Evolutionary conservation across 495 filamentous ascomycete species (phyloP), one percentile per base, ranked within the genome.

Genomic region (Penicillium bovifimosum): DNA sequence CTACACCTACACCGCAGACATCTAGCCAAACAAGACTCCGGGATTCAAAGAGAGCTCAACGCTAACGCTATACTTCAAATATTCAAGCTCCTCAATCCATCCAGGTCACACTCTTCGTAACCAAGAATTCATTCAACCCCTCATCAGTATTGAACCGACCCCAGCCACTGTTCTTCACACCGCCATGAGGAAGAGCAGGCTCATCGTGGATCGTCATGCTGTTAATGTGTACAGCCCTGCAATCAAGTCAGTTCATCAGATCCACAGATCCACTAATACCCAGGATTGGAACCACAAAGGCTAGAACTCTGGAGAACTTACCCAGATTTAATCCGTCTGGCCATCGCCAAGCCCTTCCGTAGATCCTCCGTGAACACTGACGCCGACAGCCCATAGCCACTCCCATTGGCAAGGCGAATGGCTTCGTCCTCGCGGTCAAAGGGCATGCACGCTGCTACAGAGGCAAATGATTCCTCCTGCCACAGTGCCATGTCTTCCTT

Each of bases 121-220:
- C 76, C 64, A 91, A 65, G 71, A 91, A 96, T 73, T 96, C 91
- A 36, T 86, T 71, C 42, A 85, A 48, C 0, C 81, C 81, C 58
- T 74, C 73, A 18, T 63, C 65, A 0, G 67, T 72, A 61, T 81
- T 81, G 59, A 85, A 85, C 8, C 81, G 64, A 0, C 90, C 91
- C 72, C 81, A 91, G 3, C 91, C 91, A 58, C 86, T 90, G 47
- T 82, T 80, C 78, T 96, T 96, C 46, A 83, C 81, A 17, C 90
- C 91, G 11, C 91, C 90, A 70, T 95, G 90, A 13, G 90, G 88
- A 43, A 95, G 64, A 16, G 72, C 75, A 2, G 82, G 72, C 71
- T 95, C 90, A 59, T 96, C 91, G 59, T 95, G 88, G 6, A 95
- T 81, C 0, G 83, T 88, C 86, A 91, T 91, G 52, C 74, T 81